Conservation (phyloP, 2,329 filamentous ascomycete genomes). For the Pseudogymnoascus sp. region DNA sequence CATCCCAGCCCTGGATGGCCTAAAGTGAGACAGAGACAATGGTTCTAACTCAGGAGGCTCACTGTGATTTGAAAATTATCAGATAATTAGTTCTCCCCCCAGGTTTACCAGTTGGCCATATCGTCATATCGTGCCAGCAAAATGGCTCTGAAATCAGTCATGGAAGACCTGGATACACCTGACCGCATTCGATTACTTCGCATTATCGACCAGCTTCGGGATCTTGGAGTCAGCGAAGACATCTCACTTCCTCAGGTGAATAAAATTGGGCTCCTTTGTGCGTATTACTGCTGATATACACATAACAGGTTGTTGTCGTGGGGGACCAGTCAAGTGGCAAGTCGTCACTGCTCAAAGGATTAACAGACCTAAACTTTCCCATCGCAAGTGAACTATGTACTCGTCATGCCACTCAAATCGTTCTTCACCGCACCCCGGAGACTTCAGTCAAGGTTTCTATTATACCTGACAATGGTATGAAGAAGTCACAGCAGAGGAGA, state of each 20-base stretch:
- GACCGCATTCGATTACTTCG: neutral
- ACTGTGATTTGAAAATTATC: neutral
- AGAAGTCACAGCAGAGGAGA: no score
- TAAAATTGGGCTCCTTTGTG: neutral
- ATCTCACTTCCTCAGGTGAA: conserved; percentile 18
- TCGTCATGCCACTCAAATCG: conserved; percentile 38
- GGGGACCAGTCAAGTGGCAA: conserved; percentile 36
- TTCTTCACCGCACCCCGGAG: conserved; percentile 21
- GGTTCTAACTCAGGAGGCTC: neutral
- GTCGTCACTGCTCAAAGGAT: conserved; percentile 27
- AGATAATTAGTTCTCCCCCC: neutral
- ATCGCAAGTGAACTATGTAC: conserved; percentile 34
- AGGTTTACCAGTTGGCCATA: neutral
- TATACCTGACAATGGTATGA: no score
- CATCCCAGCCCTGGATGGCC: neutral
- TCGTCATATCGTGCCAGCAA: neutral
- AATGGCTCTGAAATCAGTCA: neutral
- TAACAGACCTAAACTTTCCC: conserved; percentile 34
- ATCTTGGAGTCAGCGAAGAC: conserved; percentile 15
- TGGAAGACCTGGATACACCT: neutral
- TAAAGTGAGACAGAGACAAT: neutral
- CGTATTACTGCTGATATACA: neutral
- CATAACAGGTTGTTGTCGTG: conserved; percentile 35
- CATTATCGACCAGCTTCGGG: conserved; percentile 18
- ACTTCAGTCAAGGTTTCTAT: conserved; percentile 9